Evolutionary conservation across 2,329 filamentous ascomycete genomes (phyloP), one percentile per base, ranked within the genome.

Genomic region (Xylaria sp.): DNA sequence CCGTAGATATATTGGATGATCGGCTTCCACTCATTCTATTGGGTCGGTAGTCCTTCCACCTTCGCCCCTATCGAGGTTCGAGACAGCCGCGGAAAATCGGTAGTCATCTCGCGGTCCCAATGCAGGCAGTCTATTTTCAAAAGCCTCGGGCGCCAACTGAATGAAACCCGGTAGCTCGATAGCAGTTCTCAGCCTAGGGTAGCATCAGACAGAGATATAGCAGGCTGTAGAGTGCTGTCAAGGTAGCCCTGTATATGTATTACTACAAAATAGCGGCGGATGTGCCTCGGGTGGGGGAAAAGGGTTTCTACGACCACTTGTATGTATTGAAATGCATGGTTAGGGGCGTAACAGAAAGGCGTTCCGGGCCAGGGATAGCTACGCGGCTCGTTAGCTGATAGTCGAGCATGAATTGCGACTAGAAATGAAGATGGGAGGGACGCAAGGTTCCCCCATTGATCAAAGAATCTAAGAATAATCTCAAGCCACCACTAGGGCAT

Each of bases 211-310:
- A 19, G 40, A 37, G 17, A 23, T 43, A 37, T 37, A 51, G 35
- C 47, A 56, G 15, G 45, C 12, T 35, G 37, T 40, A 60, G 64
- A 64, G 62, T 56, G 61, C 42, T 51, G 45, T 62, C 12, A 45
- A 51, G 56, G 54, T 40, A 52, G 61, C 62, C 62, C 65, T n/a
- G 61, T 66, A 68, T 68, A 68, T 72, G 70, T 70, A 70, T 62
- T 69, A 72, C 65, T 71, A 70, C 4, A 9, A 52, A 65, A 65
- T 59, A 61, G 54, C 49, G 60, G 59, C 49, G 55, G 38, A 50
- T 50, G 56, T 46, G 57, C 62, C 57, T 60, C 63, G 67, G 62
- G 45, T 64, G 55, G 9, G 62, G 63, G 57, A 57, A 63, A 65
- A 60, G 49, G 28, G 38, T 38, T 15, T 42, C 63, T 58, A 63